Evolutionary conservation across 768 basidiomycete species (phyloP), one percentile per base, ranked within the genome.

Genomic region (Tylopilus subfusipes): DNA sequence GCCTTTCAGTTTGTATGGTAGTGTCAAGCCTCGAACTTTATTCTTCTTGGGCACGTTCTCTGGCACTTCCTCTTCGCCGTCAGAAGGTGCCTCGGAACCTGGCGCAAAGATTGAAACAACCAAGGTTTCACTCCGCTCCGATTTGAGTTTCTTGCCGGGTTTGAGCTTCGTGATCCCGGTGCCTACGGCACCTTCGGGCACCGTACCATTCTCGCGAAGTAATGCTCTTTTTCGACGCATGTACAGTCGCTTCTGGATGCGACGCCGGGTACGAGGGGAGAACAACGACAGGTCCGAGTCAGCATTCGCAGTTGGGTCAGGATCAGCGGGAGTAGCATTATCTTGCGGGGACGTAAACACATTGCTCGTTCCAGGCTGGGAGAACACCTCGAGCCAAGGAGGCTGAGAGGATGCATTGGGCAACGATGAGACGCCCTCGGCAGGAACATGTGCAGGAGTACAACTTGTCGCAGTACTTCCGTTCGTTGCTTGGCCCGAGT

Each of bases 161-260:
- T 71, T 79, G 48, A 78, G 51, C 63, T 75, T 59, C 63, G 47
- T 54, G 33, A 60, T 21, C 5, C 53, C 34, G 4, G 53, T 44
- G 24, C 42, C 45, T 3, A 53, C 13, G 2, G 16, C 24, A 25
- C 34, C 46, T 13, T 49, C 42, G 10, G 55, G 18, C n/a, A 19
- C 24, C 7, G 6, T 68, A 10, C 55, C 63, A 13, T 58, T 66
- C 38, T 75, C 85, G 27, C 64, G 62, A 30, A 73, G 68, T 27
- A 73, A 68, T 4, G 88, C 87, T 40, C 88, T 79, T 64, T 81
- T 84, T 27, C 81, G 79, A 6, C 88, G 82, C 88, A 90, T 90
- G 58, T 86, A 80, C 7, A 90, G 71, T 36, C 86, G 76, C 54
- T 88, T 88, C 54, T 72, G 71, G 22, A 81, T 57, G n/a, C 79